Conservation (phyloP, 768 basidiomycete genomes). For the Boletus vermiculosoides region DNA sequence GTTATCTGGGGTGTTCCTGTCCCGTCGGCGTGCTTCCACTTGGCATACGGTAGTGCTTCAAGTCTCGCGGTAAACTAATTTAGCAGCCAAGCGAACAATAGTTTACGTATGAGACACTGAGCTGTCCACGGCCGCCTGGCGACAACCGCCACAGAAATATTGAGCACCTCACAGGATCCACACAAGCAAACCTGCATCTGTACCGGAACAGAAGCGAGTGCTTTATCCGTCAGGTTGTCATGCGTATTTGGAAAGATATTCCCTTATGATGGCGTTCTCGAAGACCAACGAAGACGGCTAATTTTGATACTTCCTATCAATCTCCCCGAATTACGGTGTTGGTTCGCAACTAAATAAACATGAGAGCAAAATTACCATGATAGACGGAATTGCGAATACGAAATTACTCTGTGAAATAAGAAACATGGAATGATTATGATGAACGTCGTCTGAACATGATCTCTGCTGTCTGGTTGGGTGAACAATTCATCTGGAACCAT, state of each 20-base stretch:
- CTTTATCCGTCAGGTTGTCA: neutral
- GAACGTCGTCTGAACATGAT: conserved; percentile 38
- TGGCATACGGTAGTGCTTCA: neutral
- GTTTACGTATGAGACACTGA: conserved; percentile 3
- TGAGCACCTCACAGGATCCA: conserved; percentile 4
- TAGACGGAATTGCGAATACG: conserved; percentile 7
- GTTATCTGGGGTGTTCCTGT: neutral
- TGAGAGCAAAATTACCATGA: conserved; percentile 12
- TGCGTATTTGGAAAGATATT: neutral
- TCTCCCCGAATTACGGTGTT: conserved; percentile 12
- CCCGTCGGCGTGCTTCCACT: neutral
- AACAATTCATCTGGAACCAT: conserved; percentile 36
- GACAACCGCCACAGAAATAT: conserved; percentile 3
- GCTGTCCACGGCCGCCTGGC: neutral
- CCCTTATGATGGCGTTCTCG: neutral
- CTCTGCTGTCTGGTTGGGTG: conserved; percentile 36
- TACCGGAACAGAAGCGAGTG: neutral
- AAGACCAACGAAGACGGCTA: conserved; percentile 1
- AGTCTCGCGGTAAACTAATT: conserved; percentile 1
- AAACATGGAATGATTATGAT: conserved; percentile 9
- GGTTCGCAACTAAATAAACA: conserved; percentile 8
- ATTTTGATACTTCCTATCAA: conserved; percentile 18
- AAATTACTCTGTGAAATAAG: conserved; percentile 9
- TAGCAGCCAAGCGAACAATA: neutral
- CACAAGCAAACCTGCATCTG: neutral